Conservation (phyloP, 2,329 filamentous ascomycete genomes). For the Hypoxylon sp. region DNA sequence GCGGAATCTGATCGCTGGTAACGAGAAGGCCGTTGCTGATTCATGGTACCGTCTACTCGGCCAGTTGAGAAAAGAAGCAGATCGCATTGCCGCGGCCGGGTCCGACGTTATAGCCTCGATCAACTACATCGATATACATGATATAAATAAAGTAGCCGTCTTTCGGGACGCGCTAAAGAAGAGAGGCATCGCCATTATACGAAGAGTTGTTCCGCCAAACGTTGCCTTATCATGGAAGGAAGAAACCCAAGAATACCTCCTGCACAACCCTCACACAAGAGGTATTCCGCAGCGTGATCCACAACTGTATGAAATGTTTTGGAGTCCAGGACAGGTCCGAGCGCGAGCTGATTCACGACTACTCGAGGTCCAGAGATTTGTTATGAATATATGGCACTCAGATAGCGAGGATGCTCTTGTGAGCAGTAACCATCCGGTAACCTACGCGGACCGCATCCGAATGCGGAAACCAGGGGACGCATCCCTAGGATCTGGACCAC, state of each 20-base stretch:
- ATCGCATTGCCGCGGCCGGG: conserved; percentile 55
- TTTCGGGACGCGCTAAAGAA: conserved; percentile 61
- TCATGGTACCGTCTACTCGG: conserved; percentile 61
- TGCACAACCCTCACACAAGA: conserved; percentile 71
- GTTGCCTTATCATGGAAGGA: conserved; percentile 76
- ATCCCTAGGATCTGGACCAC: conserved; percentile 78
- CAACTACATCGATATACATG: conserved; percentile 58
- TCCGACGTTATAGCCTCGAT: conserved; percentile 60
- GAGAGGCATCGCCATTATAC: conserved; percentile 75
- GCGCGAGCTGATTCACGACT: conserved; percentile 77
- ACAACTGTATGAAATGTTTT: conserved; percentile 81
- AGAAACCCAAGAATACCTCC: conserved; percentile 75
- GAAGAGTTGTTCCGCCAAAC: conserved; percentile 74
- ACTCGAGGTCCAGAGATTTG: conserved; percentile 71
- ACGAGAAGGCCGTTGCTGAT: conserved; percentile 57
- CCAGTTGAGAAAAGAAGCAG: conserved; percentile 57
- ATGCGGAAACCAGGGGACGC: conserved; percentile 79
- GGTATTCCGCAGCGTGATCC: conserved; percentile 75
- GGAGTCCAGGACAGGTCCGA: conserved; percentile 76
- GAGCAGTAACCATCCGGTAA: conserved; percentile 68
- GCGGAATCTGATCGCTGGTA: conserved; percentile 57
- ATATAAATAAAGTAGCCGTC: conserved; percentile 45
- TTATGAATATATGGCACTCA: conserved; percentile 75
- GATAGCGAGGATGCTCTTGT: conserved; percentile 65
- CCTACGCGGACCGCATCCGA: conserved; percentile 79